Base-by-base conservation (phyloP, 768 basidiomycete species). In the Lactarius indigo region DNA sequence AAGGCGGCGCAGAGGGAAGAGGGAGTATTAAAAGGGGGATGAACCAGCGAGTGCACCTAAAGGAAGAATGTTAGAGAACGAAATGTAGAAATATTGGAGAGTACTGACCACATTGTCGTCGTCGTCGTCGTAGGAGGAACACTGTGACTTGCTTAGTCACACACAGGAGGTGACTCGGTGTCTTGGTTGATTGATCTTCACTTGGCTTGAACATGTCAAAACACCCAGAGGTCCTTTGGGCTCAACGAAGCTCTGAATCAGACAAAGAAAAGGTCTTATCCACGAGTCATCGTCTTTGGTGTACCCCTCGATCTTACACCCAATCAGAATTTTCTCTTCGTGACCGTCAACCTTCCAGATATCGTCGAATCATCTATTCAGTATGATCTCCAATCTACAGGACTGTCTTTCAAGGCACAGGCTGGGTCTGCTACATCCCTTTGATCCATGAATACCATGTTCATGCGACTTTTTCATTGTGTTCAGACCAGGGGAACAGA, bases 141-240 rank as follows among this genome's bases (percentile, higher is more conserved):
- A 12, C 23, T 8, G n/a, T 10, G 26, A 57, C 2, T 2, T n/a
- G 18, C 17, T 54, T 41, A 42, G n/a, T 64, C 55, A 33, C 26
- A 3, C 30, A 18, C 20, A 54, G 37, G n/a, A 50, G 35, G 37
- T 37, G 44, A 44, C 47, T n/a, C 47, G 44, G 17, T 5, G 28
- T 30, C 54, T 30, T 30, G 52, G n/a, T n/a, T n/a, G 15, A 17
- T 39, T 39, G 37, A 39, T 17, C 44, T 44, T 18, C 50, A n/a
- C 23, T 39, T 56, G 28, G 31, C 54, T 59, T 10, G 28, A 69
- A 47, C 44, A 70, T 70, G 70, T 60, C 70, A n/a, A 70, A 59
- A 20, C 92, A 94, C 77, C 96, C 96, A 42, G 94, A 97, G 79
- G 82, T 96, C 41, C 83, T 95, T 2, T 98, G 96, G 94, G 96